Conservation (phyloP, 768 basidiomycete species). For the Pleurotus ostreatus region DNA sequence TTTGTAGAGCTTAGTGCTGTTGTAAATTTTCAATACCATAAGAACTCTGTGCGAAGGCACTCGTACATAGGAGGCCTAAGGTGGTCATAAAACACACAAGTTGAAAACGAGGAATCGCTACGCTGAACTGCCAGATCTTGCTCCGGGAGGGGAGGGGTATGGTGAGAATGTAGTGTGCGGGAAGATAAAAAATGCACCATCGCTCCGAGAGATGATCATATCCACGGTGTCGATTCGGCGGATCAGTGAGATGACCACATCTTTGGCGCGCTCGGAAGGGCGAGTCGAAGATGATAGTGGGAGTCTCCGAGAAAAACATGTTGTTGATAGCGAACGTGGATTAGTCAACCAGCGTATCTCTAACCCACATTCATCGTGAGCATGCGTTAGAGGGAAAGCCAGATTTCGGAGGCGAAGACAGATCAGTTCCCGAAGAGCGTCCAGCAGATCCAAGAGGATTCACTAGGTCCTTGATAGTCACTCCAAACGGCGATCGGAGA, state of each 20-base stretch:
- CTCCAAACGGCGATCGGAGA: background rate
- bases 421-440: conserved; percentile 34
- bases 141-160: too few species aligned
- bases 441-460: conserved; percentile 64
- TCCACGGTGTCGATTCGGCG: conserved; percentile 16
- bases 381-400: background rate
- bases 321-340: background rate
- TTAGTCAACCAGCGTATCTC: background rate
- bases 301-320: background rate
- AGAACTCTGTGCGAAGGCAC: conserved; percentile 44
- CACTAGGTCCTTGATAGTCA: conserved; percentile 35
- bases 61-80: background rate
- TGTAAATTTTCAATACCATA: conserved; percentile 31
- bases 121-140: conserved; percentile 38
- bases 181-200: conserved; percentile 49
- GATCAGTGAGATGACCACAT: background rate
- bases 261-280: background rate
- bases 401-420: conserved; percentile 2
- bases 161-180: conserved; percentile 57
- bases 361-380: background rate
- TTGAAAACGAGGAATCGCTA: conserved; percentile 46
- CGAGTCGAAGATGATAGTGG: conserved; percentile 2
- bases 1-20: too few species aligned
- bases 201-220: conserved; percentile 32
- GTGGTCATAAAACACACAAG: conserved; percentile 35